Evolutionary conservation across 208 protist species (phyloP), one percentile per base, ranked within the genome.

Genomic region (Wallacemonas sp.): DNA sequence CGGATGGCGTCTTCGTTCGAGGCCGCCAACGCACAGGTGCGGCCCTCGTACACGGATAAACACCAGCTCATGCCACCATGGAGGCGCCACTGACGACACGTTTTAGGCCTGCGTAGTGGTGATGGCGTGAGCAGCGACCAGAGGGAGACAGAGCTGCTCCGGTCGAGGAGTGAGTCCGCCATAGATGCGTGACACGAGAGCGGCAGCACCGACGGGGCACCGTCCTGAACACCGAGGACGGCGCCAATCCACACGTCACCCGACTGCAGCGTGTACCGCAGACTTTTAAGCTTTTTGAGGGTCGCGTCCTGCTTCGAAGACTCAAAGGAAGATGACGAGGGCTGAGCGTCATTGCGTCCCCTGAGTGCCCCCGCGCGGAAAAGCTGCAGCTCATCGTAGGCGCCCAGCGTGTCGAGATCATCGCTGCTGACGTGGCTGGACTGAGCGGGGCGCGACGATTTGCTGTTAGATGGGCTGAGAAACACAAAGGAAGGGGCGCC

Each of bases 31-130:
- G 28, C 51, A 22, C 51, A 58, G 30, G 51, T 58, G 51, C 15
- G 24, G 17, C 51, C 51, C 24, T 58, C 51, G n/a, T 58, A 58
- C 12, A 58, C 51, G 30, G 51, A 58, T 6, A 58, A 8, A 19
- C 51, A 58, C 51, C 51, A 58, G 51, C 51, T 58, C 51, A 58
- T 58, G 30, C 51, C 51, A 21, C 51, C 51, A n/a, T 58, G 51
- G 12, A 58, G 14, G 31, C 51, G 51, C 51, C 51, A 58, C 4
- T 31, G 51, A 17, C 51, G 51, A 19, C 51, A 58, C 3, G 51
- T 27, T n/a, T 9, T 14, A 14, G 4, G 8, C 11, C 28, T 5
- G 9, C 51, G 51, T 22, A 58, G 30, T 3, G 15, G 41, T n/a
- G 51, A 58, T 19, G 51, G 51, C 12, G 51, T 58, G 30, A 58